Evolutionary conservation across 2,329 filamentous ascomycete species (phyloP).

Genomic region (Trichoderma afroharzianum): DNA sequence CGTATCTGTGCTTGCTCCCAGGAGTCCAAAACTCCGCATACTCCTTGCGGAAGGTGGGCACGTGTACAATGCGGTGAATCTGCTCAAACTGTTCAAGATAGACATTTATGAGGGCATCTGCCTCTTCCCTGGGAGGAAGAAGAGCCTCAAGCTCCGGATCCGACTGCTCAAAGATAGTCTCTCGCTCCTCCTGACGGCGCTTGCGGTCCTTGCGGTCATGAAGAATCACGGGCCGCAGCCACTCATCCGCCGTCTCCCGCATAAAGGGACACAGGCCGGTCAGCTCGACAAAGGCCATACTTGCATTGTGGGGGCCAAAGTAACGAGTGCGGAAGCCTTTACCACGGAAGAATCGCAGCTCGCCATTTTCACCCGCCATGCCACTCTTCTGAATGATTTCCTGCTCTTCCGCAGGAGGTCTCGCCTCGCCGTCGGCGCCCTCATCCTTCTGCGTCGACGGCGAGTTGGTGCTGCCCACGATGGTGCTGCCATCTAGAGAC

Average conservation of each 20-base stretch:
- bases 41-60: conserved; percentile 55
- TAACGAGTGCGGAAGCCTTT: conserved; percentile 59
- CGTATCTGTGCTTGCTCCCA: conserved; percentile 41
- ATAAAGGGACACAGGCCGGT: conserved; percentile 58
- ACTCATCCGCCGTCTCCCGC: conserved; percentile 60
- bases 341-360: conserved; percentile 55
- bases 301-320: conserved; percentile 58
- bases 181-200: conserved; percentile 50
- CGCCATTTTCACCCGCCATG: conserved; percentile 44
- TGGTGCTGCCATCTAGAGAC: conserved; percentile 50
- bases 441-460: conserved; percentile 46
- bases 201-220: conserved; percentile 54
- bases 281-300: conserved; percentile 57
- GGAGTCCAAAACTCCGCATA: conserved; percentile 54
- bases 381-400: conserved; percentile 40
- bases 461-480: conserved; percentile 42
- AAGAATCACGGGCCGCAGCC: conserved; percentile 56
- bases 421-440: conserved; percentile 30
- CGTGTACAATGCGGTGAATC: conserved; percentile 55
- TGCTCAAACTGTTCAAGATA: conserved; percentile 56
- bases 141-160: conserved; percentile 50
- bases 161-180: conserved; percentile 45
- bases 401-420: conserved; percentile 36
- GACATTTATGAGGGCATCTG: conserved; percentile 46
- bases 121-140: conserved; percentile 45